Evolutionary conservation across 1,284 basidiomycete species (phyloP), one percentile per base, ranked within the genome.

Genomic region (Leccinum griseonigrum): DNA sequence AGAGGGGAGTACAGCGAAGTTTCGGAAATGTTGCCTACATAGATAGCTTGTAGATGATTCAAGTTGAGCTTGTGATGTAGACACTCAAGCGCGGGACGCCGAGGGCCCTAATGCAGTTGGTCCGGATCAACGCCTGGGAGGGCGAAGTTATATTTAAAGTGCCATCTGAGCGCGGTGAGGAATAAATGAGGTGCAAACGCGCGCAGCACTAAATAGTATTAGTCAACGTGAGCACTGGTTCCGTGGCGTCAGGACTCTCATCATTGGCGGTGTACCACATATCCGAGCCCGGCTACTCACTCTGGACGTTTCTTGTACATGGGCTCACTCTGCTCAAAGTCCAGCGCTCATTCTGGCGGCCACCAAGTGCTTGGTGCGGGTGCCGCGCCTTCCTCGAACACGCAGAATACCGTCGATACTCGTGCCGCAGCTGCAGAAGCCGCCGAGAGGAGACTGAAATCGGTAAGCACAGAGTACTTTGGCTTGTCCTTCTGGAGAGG

Each of bases 251-350:
- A 28, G 22, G 26, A 46, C 40, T 54, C 51, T 18, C 34, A 59
- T 32, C 38, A 8, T 6, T 8, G 29, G 18, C 18, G 29, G 51
- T 31, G 60, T 52, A 29, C 28, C 32, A 22, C 50, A 22, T 28
- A 59, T 34, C 60, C 46, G 58, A 57, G 51, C 40, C 55, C 34
- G 26, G 26, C 22, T 28, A 51, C 16, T 22, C 53, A 51, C 52
- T 22, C 40, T 26, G 10, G 51, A 53, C 48, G 43, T 51, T 48
- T 50, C 66, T 63, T 61, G 55, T 63, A 52, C 50, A 89, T 90
- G 89, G 89, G 89, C 64, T 83, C 83, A 57, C 76, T 88, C 51
- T 89, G 87, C 72, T 90, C 88, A 31, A 90, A 88, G 73, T 70
- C 80, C 38, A 77, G 76, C 56, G 72, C 75, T 38, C 79, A 83